phyloP scores from a whole-genome alignment of 352 stramenopile genomes.

The Phytophthora syringae region DNA sequence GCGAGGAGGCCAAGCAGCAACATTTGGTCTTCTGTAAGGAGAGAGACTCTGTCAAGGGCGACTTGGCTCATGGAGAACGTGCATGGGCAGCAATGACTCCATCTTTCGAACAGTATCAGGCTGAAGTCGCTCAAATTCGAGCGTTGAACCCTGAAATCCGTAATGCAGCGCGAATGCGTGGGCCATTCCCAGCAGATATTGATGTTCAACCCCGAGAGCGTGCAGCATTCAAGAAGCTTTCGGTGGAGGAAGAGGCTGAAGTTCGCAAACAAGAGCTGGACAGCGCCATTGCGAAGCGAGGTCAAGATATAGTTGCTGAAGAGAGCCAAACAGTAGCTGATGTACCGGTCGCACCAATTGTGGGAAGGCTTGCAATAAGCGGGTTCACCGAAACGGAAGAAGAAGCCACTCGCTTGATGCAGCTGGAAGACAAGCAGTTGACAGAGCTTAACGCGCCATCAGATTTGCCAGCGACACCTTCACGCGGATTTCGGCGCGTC shows the following conservation, averaged over 20 bases:
- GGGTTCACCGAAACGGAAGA: neutral
- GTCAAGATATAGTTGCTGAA: conserved; percentile 49
- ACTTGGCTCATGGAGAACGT: conserved; percentile 56
- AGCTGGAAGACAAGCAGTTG: conserved; percentile 25
- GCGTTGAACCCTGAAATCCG: conserved; percentile 46
- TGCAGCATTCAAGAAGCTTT: conserved; percentile 81
- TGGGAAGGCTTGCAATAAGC: neutral
- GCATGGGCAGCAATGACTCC: conserved; percentile 53
- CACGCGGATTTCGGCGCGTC: conserved; percentile 43
- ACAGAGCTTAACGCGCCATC: neutral
- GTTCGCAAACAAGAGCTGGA: conserved; percentile 66
- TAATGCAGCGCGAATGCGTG: conserved; percentile 42
- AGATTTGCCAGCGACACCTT: conserved; percentile 1
- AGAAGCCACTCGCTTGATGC: conserved; percentile 10
- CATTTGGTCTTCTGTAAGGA: conserved; percentile 58
- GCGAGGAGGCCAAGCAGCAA: conserved; percentile 69
- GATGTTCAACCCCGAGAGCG: conserved; percentile 60
- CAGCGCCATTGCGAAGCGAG: conserved; percentile 64
- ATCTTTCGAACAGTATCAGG: conserved; percentile 69
- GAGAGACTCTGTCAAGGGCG: conserved; percentile 50
- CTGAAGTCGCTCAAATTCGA: conserved; percentile 60
- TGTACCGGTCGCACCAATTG: neutral
- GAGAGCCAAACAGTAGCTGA: neutral
- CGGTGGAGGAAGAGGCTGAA: conserved; percentile 77
- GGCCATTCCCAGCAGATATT: conserved; percentile 58